Evolutionary conservation across 1,284 basidiomycete species (phyloP).

Genomic region (Anthracocystis walkeri): DNA sequence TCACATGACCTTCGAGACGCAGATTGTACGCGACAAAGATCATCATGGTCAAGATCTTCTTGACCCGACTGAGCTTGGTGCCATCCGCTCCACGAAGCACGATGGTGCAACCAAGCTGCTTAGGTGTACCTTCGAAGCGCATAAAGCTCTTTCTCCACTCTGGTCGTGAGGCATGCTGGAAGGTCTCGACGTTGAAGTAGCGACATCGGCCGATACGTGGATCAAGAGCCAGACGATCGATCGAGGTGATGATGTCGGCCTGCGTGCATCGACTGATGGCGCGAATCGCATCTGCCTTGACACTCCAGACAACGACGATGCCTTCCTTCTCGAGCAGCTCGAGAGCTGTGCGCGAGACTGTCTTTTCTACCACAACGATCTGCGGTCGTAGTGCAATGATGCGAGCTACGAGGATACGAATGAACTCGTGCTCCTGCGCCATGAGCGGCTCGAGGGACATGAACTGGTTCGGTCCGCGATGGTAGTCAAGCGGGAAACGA

Average conservation of each 20-base stretch:
- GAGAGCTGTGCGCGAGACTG: slow-evolving; percentile 89
- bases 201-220: slow-evolving; percentile 89
- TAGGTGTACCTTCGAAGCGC: slow-evolving; percentile 88
- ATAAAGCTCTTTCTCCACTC: slow-evolving; percentile 93
- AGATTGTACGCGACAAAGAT: slow-evolving; percentile 89
- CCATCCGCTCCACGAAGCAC: slow-evolving; percentile 89
- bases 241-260: slow-evolving; percentile 92
- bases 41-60: slow-evolving; percentile 91
- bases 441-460: slow-evolving; percentile 92
- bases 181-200: slow-evolving; percentile 91
- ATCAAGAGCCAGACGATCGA: slow-evolving; percentile 91
- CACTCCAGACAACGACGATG: slow-evolving; percentile 89
- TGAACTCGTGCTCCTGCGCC: slow-evolving; percentile 93
- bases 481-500: slow-evolving; percentile 94
- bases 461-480: slow-evolving; percentile 88
- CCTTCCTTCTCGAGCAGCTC: slow-evolving; percentile 88
- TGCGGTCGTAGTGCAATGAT: slow-evolving; percentile 92
- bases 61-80: slow-evolving; percentile 83
- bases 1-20: slow-evolving; percentile 92
- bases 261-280: slow-evolving; percentile 93
- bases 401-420: slow-evolving; percentile 86
- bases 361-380: slow-evolving; percentile 89
- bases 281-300: slow-evolving; percentile 87
- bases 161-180: slow-evolving; percentile 90
- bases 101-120: slow-evolving; percentile 92